These are phyloP conservation scores for Globisporangium echinulatum DNA, from an alignment of 352 stramenopile genomes.

Conservation along the genomic window DNA sequence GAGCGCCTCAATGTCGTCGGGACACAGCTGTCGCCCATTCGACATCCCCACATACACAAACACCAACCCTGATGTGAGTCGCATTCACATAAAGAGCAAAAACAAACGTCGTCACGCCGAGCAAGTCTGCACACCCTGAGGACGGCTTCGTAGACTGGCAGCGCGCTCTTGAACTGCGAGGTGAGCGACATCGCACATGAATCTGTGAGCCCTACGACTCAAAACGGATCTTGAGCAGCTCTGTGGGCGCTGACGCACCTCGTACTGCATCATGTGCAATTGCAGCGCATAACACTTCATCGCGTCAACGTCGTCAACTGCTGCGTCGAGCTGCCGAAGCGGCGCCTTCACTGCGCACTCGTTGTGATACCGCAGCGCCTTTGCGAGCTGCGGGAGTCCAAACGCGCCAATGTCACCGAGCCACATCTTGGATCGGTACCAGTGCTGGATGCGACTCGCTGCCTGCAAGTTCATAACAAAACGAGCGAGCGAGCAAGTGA, in stretches of 20 bases:
- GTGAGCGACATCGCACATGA: neutral
- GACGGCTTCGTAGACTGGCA: constrained; percentile 38
- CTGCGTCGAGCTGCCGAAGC: neutral
- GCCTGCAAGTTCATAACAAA: constrained; percentile 13
- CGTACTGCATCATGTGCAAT: constrained; percentile 36
- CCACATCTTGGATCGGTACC: constrained; percentile 52
- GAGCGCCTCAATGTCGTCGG: constrained; percentile 32
- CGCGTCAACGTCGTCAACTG: constrained; percentile 15
- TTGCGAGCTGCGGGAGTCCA: constrained; percentile 26
- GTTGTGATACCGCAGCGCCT: constrained; percentile 37
- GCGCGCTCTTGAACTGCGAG: constrained; percentile 43
- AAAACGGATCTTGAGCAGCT: no score
- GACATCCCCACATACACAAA: no score
- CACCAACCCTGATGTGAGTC: no score
- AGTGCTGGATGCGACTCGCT: constrained; percentile 31
- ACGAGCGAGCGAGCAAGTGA: neutral
- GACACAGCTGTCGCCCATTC: constrained; percentile 15
- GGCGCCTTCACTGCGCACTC: constrained; percentile 6
- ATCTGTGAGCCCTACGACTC: no score
- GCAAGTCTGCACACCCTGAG: constrained; percentile 28
- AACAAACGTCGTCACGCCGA: no score
- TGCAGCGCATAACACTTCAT: constrained; percentile 38
- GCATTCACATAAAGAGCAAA: no score
- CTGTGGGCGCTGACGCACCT: constrained; percentile 1
- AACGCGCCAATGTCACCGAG: constrained; percentile 31